Base-by-base conservation (phyloP, 2,329 filamentous ascomycete genomes). In the Neobulgaria alba region DNA sequence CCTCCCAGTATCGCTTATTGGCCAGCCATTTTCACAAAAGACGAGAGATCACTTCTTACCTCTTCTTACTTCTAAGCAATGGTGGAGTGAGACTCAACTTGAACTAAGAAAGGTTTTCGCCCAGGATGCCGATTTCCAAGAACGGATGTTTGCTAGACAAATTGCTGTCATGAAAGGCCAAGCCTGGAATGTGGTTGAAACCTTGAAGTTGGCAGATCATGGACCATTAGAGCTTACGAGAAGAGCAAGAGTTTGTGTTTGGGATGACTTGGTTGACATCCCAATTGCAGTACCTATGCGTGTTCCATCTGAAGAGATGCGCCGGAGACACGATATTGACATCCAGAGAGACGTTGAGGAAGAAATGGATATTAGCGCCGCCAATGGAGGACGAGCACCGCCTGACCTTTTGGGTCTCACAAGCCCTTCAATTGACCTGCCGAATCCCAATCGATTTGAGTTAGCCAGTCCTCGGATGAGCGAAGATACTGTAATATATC, bases 101-200 rank as follows among this genome's bases (percentile, higher is more conserved):
- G 85, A 87, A 16, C 69, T 98, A 29, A 85, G 92, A 39, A 76
- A 79, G 47, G 81, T 95, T 33, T 98, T 98, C 61, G 82, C 86
- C 51, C 78, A 93, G 59, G 92, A 98, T 61, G 79, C 82, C 2
- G 92, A 98, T 63, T 98, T 98, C 63, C 87, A 96, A 61, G 92
- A 98, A 66, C 83, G 86, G 63, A 98, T 98, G 92, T 98, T 95
- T 65, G 87, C 87, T n/a, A 80, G 86, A 51, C 92, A 98, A 59
- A 93, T 98, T 47, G 90, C 92, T 1, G 92, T 98, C 44, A 95
- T 98, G 87, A 98, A 98, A 64, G 92, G 92, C 9, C 92, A 98
- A 60, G 92, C 92, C 1, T 98, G 92, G 88, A 98, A 98, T 59
- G 92, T 98, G 0, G 92, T 98, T 3, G 92, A 98, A 66, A 95